A percentile compares a stretch with the other conserved stretches of the same genome.
Conservation (phyloP, 2,329 filamentous ascomycete species). For the Trichoderma sp. region DNA sequence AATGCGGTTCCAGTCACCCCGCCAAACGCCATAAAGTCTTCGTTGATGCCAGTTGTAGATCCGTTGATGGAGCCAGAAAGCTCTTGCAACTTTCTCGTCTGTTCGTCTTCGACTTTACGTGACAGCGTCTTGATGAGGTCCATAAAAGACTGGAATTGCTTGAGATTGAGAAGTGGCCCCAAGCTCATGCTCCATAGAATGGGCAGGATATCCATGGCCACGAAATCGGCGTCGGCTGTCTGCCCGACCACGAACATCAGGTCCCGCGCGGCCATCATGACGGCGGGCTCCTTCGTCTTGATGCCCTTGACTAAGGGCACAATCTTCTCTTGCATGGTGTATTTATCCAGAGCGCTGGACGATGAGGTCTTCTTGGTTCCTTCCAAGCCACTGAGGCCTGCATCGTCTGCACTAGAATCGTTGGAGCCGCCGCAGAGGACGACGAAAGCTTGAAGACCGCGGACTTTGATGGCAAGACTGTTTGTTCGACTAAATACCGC, state of each 20-base stretch:
- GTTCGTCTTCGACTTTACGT: slow-evolving; percentile 80
- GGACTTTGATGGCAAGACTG: slow-evolving; percentile 91
- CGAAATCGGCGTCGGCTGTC: slow-evolving; percentile 83
- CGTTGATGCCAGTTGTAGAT: slow-evolving; percentile 48
- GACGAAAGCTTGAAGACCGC: slow-evolving; percentile 85
- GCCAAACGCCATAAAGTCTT: slow-evolving; percentile 73
- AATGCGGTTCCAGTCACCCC: slow-evolving; percentile 63
- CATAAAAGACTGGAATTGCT: slow-evolving; percentile 91
- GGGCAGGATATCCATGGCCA: slow-evolving; percentile 87
- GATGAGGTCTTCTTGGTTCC: slow-evolving; percentile 64
- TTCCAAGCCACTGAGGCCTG: slow-evolving; percentile 72
- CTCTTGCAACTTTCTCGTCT: slow-evolving; percentile 84
- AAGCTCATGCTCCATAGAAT: slow-evolving; percentile 90
- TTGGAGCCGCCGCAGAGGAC: slow-evolving; percentile 80
- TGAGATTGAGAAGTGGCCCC: slow-evolving; percentile 82
- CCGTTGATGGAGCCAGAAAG: slow-evolving; percentile 63
- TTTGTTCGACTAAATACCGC: slow-evolving; percentile 89
- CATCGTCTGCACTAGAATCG: slow-evolving; percentile 52
- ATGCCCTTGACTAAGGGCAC: slow-evolving; percentile 87
- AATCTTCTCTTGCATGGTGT: slow-evolving; percentile 97
- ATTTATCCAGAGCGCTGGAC: slow-evolving; percentile 88
- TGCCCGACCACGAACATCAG: slow-evolving; percentile 83
- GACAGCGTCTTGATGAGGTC: slow-evolving; percentile 80
- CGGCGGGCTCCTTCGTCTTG: slow-evolving; percentile 96
- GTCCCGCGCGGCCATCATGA: slow-evolving; percentile 90